phyloP scores from a whole-genome alignment of 306 rosid genomes.

The Delonix regia region DNA sequence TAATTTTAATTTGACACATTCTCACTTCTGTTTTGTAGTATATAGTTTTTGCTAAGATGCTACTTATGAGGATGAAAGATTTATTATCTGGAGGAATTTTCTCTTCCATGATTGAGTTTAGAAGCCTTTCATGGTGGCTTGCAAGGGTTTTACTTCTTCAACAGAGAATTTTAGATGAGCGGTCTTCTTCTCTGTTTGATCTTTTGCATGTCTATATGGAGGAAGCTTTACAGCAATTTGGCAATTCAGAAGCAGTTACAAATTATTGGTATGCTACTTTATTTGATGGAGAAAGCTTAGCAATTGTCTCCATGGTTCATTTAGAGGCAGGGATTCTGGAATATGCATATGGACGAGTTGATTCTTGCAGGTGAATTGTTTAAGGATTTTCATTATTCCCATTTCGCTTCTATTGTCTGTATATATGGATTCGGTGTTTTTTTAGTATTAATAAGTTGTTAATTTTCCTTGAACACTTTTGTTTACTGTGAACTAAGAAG shows the following conservation, averaged over 20 bases:
- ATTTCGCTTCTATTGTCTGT: not conserved
- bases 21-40: conserved; percentile 57
- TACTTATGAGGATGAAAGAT: conserved; percentile 70
- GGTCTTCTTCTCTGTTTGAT: conserved; percentile 81
- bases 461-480: not conserved
- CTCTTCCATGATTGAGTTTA: conserved; percentile 45
- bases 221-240: conserved; percentile 59
- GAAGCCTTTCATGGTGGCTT: conserved; percentile 91
- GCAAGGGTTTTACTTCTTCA: conserved; percentile 72
- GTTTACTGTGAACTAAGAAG: conserved; percentile 9
- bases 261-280: conserved; percentile 68
- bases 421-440: conserved; percentile 2
- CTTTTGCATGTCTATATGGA: conserved; percentile 65
- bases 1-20: not conserved
- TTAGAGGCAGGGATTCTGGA: conserved; percentile 91
- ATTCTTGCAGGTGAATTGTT: conserved; percentile 73
- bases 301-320: conserved; percentile 67
- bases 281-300: conserved; percentile 51
- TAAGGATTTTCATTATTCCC: conserved; percentile 2
- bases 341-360: conserved; percentile 78
- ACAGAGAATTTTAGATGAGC: conserved; percentile 79
- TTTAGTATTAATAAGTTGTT: not conserved
- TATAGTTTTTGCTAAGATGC: conserved; percentile 84
- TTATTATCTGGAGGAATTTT: conserved; percentile 46
- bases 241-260: conserved; percentile 54